Evolutionary conservation across 1,139 yeast genomes (phyloP).

Genomic region (Nakaseomyces sp.): DNA sequence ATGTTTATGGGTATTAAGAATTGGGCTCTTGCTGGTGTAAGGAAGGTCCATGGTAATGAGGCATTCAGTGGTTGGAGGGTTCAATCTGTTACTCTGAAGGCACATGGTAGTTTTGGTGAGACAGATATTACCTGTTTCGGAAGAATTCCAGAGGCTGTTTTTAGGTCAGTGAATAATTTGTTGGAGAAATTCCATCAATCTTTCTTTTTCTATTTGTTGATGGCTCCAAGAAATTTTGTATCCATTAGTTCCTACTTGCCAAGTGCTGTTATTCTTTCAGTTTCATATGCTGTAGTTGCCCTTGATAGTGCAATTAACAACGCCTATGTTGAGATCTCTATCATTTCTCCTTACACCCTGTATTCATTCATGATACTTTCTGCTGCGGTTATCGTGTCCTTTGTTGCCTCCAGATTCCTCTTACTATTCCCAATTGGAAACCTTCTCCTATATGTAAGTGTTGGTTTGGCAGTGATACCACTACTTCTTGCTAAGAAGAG

Average conservation of each 20-base stretch:
- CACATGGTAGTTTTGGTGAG: conserved; percentile 38
- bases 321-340: conserved; percentile 20
- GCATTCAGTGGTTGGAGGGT: conserved; percentile 96
- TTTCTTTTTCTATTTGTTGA: conserved; percentile 80
- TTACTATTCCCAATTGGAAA: conserved; percentile 13
- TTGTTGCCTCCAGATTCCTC: conserved; percentile 21
- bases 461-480: conserved; percentile 18
- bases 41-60: conserved; percentile 62
- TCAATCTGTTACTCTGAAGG: conserved; percentile 77
- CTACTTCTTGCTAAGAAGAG: conserved; percentile 10
- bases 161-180: conserved; percentile 84
- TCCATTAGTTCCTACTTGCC: conserved; percentile 93
- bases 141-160: conserved; percentile 74
- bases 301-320: conserved; percentile 49
- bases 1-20: conserved; percentile 56
- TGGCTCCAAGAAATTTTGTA: conserved; percentile 73
- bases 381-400: conserved; percentile 20
- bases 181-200: conserved; percentile 96
- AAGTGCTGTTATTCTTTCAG: conserved; percentile 65
- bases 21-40: conserved; percentile 63
- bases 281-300: conserved; percentile 64
- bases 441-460: conserved; percentile 12
- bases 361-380: conserved; percentile 15
- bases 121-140: conserved; percentile 81
- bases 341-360: conserved; percentile 17